These are phyloP conservation scores for Phytophthora pistaciae DNA, from an alignment of 352 stramenopile genomes.

Conservation along the genomic window DNA sequence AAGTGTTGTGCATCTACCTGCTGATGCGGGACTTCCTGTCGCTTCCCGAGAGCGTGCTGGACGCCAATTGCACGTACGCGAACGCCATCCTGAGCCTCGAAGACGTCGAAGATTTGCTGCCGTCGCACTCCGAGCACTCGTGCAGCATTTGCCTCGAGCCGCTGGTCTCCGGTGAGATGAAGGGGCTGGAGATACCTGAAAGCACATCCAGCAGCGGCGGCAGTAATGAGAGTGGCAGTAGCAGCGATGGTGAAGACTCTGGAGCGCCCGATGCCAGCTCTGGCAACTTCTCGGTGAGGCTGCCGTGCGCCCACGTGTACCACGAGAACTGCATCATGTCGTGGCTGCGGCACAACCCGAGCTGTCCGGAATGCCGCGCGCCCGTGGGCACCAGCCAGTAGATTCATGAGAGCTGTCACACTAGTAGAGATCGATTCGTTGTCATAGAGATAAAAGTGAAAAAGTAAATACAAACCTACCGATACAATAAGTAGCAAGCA, in stretches of 20 bases:
- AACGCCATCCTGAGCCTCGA: conserved; percentile 67
- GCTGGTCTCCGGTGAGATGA: conserved; percentile 31
- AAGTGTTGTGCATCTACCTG: conserved; percentile 55
- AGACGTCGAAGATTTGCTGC: conserved; percentile 53
- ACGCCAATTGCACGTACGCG: conserved; percentile 62
- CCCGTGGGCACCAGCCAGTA: conserved; percentile 34
- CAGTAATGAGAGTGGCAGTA: conserved; percentile 1
- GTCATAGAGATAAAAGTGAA: conserved; percentile 13
- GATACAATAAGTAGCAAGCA: neutral
- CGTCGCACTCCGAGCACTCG: conserved; percentile 39
- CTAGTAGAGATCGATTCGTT: neutral
- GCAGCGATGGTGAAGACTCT: conserved; percentile 3
- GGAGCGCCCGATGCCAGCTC: neutral
- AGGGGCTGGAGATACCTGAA: conserved; percentile 24
- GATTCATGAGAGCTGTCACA: neutral
- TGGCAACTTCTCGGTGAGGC: conserved; percentile 44
- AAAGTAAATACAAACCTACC: neutral
- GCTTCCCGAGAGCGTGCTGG: conserved; percentile 55
- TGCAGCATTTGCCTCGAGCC: conserved; percentile 73
- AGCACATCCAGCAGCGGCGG: conserved; percentile 5
- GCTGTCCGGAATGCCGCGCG: conserved; percentile 66
- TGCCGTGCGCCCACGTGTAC: conserved; percentile 66
- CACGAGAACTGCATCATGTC: conserved; percentile 79
- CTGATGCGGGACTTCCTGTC: conserved; percentile 65
- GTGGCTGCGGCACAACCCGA: conserved; percentile 68